Percentiles rank a stretch among this genome's conserved stretches.
These are phyloP conservation scores for Ziziphus jujuba DNA, from an alignment of 306 rosid genomes.

Conservation along the genomic window DNA sequence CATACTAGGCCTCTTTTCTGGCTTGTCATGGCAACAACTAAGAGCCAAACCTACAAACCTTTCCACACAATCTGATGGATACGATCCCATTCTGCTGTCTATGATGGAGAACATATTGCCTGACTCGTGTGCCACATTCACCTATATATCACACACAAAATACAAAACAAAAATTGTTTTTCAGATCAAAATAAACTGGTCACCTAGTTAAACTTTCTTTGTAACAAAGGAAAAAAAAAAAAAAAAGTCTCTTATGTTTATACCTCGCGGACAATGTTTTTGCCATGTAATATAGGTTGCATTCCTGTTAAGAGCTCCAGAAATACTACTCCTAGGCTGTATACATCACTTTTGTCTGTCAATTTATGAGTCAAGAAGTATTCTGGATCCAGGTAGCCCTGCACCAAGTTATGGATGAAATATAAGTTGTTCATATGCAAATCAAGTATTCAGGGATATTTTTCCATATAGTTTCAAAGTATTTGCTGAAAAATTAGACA, in stretches of 20 bases:
- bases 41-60: slow-evolving; percentile 57
- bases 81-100: slow-evolving; percentile 57
- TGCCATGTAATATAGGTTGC: slow-evolving; percentile 72
- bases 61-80: slow-evolving; percentile 52
- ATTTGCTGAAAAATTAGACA: slow-evolving; percentile 29
- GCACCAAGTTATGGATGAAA: slow-evolving; percentile 18
- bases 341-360: slow-evolving; percentile 79
- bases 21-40: slow-evolving; percentile 61
- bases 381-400: slow-evolving; percentile 86
- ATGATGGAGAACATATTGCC: slow-evolving; percentile 49
- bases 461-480: not conserved
- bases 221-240: too few species aligned
- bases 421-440: not conserved
- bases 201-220: too few species aligned
- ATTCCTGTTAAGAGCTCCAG: slow-evolving; percentile 66
- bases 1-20: slow-evolving; percentile 63
- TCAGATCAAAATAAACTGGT: too few species aligned
- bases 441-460: not conserved
- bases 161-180: not conserved
- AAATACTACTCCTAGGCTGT: slow-evolving; percentile 75
- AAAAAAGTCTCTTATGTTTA: too few species aligned
- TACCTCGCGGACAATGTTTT: slow-evolving; percentile 85
- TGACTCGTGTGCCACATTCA: slow-evolving; percentile 46
- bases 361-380: slow-evolving; percentile 68
- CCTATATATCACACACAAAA: slow-evolving; percentile 35